Percentiles rank a stretch among this genome's conserved stretches.
phyloP scores from a whole-genome alignment of 495 filamentous ascomycete genomes.

The Lichina pygmaea region DNA sequence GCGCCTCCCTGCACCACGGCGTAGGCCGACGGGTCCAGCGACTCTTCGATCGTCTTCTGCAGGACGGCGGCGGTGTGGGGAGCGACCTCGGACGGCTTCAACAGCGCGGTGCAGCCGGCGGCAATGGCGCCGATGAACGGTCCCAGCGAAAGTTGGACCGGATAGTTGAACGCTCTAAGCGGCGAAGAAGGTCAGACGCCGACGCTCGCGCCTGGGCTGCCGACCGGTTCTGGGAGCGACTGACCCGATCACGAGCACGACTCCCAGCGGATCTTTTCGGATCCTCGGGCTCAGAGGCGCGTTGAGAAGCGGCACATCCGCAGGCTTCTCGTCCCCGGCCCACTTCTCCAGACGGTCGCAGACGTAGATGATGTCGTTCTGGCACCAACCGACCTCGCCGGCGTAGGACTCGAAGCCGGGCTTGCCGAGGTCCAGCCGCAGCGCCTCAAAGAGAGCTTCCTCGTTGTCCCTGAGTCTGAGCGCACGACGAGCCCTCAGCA shows the following conservation, averaged over 20 bases:
- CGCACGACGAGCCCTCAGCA: background rate
- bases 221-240: constrained; percentile 3
- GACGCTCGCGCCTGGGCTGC: background rate
- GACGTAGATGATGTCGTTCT: constrained; percentile 54
- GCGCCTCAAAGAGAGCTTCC: constrained; percentile 38
- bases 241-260: constrained; percentile 63
- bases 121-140: constrained; percentile 76
- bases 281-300: constrained; percentile 39
- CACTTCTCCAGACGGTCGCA: constrained; percentile 50
- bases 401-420: constrained; percentile 38
- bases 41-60: constrained; percentile 44
- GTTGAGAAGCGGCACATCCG: constrained; percentile 40
- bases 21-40: constrained; percentile 56
- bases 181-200: background rate
- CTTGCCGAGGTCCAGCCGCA: constrained; percentile 49
- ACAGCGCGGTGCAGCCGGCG: constrained; percentile 63
- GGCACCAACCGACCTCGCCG: constrained; percentile 43
- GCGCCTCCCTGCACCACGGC: constrained; percentile 54
- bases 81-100: constrained; percentile 75
- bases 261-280: constrained; percentile 70
- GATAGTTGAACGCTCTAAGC: constrained; percentile 63
- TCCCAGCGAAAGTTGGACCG: constrained; percentile 48
- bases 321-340: constrained; percentile 52
- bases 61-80: constrained; percentile 48
- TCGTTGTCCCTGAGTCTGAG: constrained; percentile 44